Percentiles rank a stretch among this genome's conserved stretches.
Evolutionary conservation across 257 asterid species (phyloP).

Genomic region (Lycium barbarum): DNA sequence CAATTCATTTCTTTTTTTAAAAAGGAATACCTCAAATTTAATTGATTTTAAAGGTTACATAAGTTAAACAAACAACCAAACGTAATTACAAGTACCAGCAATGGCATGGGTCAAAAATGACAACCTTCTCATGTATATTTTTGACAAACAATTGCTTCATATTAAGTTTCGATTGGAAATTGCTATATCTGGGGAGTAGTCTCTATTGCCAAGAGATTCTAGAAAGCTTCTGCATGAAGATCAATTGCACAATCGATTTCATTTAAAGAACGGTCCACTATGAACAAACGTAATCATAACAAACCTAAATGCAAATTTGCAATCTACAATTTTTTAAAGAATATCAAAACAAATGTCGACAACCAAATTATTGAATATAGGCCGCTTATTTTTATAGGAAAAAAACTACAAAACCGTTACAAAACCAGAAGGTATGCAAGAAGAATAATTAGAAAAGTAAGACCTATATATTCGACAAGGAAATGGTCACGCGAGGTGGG

Average conservation of each 20-base stretch:
- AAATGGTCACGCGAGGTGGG: constrained; percentile 10
- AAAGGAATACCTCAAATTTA: too few species aligned
- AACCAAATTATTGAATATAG: constrained; percentile 22
- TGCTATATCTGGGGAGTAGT: neutral
- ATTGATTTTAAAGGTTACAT: too few species aligned
- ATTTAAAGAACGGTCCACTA: too few species aligned
- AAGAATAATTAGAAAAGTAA: neutral
- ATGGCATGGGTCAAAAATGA: neutral
- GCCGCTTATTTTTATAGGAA: constrained; percentile 23
- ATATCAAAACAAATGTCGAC: neutral
- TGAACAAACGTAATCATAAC: neutral
- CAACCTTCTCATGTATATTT: neutral
- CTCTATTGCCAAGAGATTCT: neutral
- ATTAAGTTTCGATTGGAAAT: neutral
- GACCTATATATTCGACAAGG: neutral
- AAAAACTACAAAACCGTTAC: constrained; percentile 14
- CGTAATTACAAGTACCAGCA: neutral
- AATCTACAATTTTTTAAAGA: neutral
- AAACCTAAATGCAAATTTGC: neutral
- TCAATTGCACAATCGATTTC: neutral
- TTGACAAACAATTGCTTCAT: too few species aligned
- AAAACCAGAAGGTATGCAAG: constrained; percentile 2
- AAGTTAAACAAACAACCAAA: neutral
- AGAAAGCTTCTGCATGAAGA: neutral
- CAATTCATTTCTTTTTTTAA: too few species aligned